These are phyloP conservation scores for Trichoderma simmonsii DNA, from an alignment of 2,329 filamentous ascomycete genomes.

Conservation along the genomic window DNA sequence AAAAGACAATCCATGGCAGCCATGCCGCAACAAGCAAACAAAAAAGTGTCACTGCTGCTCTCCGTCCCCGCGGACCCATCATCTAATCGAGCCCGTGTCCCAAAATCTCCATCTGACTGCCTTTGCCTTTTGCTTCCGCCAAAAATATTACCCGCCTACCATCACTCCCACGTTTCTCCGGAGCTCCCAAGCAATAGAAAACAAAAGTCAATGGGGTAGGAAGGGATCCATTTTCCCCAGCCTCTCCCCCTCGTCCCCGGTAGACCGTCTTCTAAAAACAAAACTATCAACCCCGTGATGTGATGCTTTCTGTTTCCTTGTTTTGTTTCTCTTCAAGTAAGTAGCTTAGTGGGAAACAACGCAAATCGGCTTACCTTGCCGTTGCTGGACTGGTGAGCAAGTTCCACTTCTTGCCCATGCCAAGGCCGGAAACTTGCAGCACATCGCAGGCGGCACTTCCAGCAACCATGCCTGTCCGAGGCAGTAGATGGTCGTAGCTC, in stretches of 20 bases:
- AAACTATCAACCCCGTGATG: neutral
- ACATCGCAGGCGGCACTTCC: neutral
- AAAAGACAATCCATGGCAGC: neutral
- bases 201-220: neutral
- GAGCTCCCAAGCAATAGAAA: neutral
- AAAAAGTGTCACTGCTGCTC: neutral
- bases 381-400: neutral
- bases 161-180: neutral
- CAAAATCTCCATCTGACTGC: neutral
- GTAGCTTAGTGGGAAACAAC: neutral
- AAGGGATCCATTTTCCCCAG: neutral
- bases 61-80: neutral
- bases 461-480: neutral
- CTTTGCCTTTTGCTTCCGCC: neutral
- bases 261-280: neutral
- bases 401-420: neutral
- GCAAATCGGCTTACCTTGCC: neutral
- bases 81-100: neutral
- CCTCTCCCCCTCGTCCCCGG: too few relatives aligned
- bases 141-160: neutral
- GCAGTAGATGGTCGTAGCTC: neutral
- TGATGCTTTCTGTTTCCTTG: neutral
- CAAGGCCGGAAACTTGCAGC: neutral
- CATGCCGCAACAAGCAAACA: neutral
- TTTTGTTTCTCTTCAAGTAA: neutral